A percentile compares a stretch with the other conserved stretches of the same genome.
phyloP scores from a whole-genome alignment of 768 basidiomycete species.

The Rhodosporidiobolus odoratus region DNA sequence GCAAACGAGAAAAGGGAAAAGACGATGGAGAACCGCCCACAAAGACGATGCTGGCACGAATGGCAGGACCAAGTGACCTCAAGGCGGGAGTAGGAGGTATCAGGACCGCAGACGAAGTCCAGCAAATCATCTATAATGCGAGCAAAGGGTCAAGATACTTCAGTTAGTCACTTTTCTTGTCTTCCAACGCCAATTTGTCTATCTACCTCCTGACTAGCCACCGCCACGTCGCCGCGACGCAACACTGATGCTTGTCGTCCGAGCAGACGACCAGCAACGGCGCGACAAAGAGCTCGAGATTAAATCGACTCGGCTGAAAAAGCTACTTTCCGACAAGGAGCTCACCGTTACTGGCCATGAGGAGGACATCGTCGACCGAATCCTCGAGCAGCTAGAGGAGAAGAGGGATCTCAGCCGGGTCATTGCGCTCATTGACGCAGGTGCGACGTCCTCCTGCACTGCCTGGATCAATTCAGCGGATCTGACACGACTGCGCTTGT shows the following conservation, averaged over 20 bases:
- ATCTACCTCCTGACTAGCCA: not conserved
- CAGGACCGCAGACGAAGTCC: not conserved
- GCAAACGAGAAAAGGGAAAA: not conserved
- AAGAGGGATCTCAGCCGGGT: conserved; percentile 74
- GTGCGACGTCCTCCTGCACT: conserved; percentile 69
- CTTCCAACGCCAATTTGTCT: too few relatives aligned
- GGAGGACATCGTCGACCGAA: conserved; percentile 21
- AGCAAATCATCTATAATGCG: conserved; percentile 33
- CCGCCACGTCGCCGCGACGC: too few relatives aligned
- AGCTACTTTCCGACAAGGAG: not conserved
- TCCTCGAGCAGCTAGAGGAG: conserved; percentile 59
- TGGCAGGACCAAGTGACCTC: conserved; percentile 22
- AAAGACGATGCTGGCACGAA: not conserved
- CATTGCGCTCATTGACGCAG: conserved; percentile 94
- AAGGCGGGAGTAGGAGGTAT: conserved; percentile 12
- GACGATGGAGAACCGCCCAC: not conserved
- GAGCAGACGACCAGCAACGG: conserved; percentile 70
- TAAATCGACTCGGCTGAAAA: conserved; percentile 4
- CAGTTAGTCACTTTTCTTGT: conserved; percentile 49
- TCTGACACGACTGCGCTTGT: not conserved
- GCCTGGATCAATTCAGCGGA: conserved; percentile 15
- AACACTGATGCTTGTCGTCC: too few relatives aligned
- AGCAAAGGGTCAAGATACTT: conserved; percentile 77
- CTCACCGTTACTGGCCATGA: conserved; percentile 6
- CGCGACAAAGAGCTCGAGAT: conserved; percentile 75